Base-by-base conservation (phyloP, 345 rosid species). In the Acer campestre region DNA sequence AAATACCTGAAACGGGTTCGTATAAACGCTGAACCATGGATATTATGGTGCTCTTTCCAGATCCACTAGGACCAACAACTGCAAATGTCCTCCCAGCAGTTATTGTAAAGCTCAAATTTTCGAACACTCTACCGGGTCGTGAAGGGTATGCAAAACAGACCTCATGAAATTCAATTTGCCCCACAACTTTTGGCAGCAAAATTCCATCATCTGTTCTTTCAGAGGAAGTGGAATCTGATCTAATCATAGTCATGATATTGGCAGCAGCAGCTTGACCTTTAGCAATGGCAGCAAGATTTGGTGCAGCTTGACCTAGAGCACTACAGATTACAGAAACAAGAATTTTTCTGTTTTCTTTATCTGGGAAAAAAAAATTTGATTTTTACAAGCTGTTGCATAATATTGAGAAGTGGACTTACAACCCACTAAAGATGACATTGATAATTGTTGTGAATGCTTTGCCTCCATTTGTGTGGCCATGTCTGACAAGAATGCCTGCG, bases 21-120 rank as follows among this genome's bases (percentile, higher is more conserved):
- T 94, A 94, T 83, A 94, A 90, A 68, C 97, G 95, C 63, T 93
- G 95, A 73, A 94, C 84, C 94, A 94, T 79, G 79, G 97, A 86
- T 78, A 93, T 87, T 80, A 91, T 83, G 23, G 94, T 94, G 82
- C 97, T 92, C 86, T 94, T 92, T 64, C 97, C 98, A 7, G 98
- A 91, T 44, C 98, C 98, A 44, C 98, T 94, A 0, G 94, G 93
- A 77, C 98, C 98, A 6, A 92, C 96, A 76, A 91, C 79, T 2
- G 96, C 97, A 79, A 85, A 81, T 0, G 89, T 92, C 80, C 89
- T 86, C 77, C 92, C 92, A 40, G 98, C 88, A 74, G 58, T 67
- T 35, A 93, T 67, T 7, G 88, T 78, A 73, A 94, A 88, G 88
- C 91, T 90, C 79, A 94, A 82, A 70, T 85, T 84, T 68, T 93